Evolutionary conservation across 2,329 filamentous ascomycete genomes (phyloP).

Genomic region (Plectosphaerella sp.): DNA sequence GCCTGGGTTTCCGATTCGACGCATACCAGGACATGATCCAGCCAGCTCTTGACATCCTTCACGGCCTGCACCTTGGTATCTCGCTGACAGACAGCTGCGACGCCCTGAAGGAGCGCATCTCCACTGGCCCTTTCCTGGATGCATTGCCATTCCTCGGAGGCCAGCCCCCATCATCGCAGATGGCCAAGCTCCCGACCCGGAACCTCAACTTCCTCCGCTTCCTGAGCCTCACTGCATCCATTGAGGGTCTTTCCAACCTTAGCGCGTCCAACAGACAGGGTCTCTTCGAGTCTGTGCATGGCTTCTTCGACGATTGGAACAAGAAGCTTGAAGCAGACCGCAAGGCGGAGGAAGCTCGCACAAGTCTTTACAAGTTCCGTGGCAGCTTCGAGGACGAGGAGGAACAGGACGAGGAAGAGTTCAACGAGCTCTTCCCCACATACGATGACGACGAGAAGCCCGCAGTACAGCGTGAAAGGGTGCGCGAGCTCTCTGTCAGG

Average conservation of each 20-base stretch:
- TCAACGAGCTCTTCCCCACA: conserved; percentile 76
- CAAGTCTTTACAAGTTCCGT: conserved; percentile 77
- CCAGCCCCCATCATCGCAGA: conserved; percentile 15
- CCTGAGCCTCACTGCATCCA: conserved; percentile 35
- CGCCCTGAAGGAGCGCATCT: conserved; percentile 30
- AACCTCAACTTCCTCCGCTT: conserved; percentile 47
- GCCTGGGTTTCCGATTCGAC: conserved; percentile 66
- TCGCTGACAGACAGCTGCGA: conserved; percentile 50
- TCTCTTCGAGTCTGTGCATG: conserved; percentile 64
- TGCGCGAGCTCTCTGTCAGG: conserved; percentile 53
- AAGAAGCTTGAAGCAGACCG: conserved; percentile 72
- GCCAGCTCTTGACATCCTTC: conserved; percentile 74
- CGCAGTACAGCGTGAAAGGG: conserved; percentile 26
- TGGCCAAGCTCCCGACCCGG: conserved; percentile 14
- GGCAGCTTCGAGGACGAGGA: conserved; percentile 75
- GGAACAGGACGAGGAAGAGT: conserved; percentile 67
- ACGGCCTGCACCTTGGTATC: conserved; percentile 72
- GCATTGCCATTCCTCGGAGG: conserved; percentile 56
- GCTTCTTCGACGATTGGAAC: conserved; percentile 77
- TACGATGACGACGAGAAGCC: conserved; percentile 53
- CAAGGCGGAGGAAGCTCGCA: conserved; percentile 66
- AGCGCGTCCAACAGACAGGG: conserved; percentile 39
- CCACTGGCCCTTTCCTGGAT: conserved; percentile 32
- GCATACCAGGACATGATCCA: conserved; percentile 82
- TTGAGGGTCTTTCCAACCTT: conserved; percentile 42